Evolutionary conservation across 371 early-diverging fungal species (phyloP), one percentile per base, ranked within the genome.

Genomic region (Rhizopus delemar): DNA sequence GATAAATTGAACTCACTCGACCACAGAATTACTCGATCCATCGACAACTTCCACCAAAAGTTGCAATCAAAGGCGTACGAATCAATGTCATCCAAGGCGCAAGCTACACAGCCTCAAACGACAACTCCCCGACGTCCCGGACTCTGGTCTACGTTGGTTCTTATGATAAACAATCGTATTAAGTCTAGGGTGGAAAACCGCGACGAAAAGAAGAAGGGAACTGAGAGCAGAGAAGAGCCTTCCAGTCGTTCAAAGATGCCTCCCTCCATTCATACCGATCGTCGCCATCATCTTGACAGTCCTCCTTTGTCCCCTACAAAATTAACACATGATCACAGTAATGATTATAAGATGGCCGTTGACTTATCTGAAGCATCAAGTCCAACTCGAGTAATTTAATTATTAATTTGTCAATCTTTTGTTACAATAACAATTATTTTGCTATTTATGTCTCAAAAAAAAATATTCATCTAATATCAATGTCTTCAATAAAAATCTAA

Each of bases 1-100:
- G 69, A 82, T 11, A 60, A 63, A 0, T 28, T 83, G 8, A 66
- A 61, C 5, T 57, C 68, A 11, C 68, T 63, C 12, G 83, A 83
- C 53, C 56, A 65, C 51, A 59, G 60, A 11, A 8, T 77, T 0
- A 81, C 83, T 1, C 34, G 48, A 0, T 34, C 29, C 28, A 51
- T 68, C 39, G 65, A 65, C 39, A 16, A 53, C 13, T 51, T 68
- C 56, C 62, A 75, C 39, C 63, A 68, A 38, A 52, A 68, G 11
- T 49, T 68, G 8, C 63, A 68, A 31, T 51, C 41, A 29, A 68
- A 57, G 51, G 59, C 66, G 9, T 66, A 66, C n/a, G 29, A 61
- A 15, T 45, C 59, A 29, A 41, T 66, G 5, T 62, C 66, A 53
- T 15, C 51, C 12, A 63, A 68, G 16, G 53, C 43, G 38, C 41